These are phyloP conservation scores for Mycena galopus DNA, from an alignment of 768 basidiomycete genomes.

Conservation along the genomic window DNA sequence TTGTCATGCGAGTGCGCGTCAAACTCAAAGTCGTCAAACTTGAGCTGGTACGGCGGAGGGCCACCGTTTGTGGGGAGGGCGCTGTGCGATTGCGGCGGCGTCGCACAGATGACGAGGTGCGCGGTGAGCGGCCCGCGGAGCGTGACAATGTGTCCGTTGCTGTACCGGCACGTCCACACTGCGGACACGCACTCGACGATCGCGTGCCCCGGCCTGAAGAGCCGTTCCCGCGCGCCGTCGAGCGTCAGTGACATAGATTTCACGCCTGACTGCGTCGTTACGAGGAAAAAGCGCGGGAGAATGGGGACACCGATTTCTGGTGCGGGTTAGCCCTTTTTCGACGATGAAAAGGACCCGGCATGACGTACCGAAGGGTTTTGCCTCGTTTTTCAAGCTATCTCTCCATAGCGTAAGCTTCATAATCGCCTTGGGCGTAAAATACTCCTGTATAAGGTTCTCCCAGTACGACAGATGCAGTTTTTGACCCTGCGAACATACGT, in stretches of 20 bases:
- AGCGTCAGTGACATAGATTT: slow-evolving; percentile 85
- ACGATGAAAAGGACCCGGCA: background rate
- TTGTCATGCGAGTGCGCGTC: slow-evolving; percentile 83
- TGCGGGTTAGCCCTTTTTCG: background rate
- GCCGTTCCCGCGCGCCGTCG: slow-evolving; percentile 81
- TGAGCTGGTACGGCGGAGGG: slow-evolving; percentile 55
- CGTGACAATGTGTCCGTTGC: slow-evolving; percentile 83
- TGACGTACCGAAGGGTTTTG: slow-evolving; percentile 84
- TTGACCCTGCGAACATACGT: slow-evolving; percentile 44
- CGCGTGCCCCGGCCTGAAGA: slow-evolving; percentile 57
- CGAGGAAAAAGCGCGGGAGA: slow-evolving; percentile 86
- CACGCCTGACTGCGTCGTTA: slow-evolving; percentile 87
- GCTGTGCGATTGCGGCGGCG: slow-evolving; percentile 44
- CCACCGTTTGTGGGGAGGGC: slow-evolving; percentile 35
- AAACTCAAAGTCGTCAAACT: slow-evolving; percentile 81
- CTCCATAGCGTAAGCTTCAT: slow-evolving; percentile 92
- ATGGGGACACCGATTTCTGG: slow-evolving; percentile 86
- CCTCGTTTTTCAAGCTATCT: slow-evolving; percentile 82
- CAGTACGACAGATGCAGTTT: slow-evolving; percentile 79
- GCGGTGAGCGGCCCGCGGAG: slow-evolving; percentile 81
- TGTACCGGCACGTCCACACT: slow-evolving; percentile 86
- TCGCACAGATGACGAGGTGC: slow-evolving; percentile 63
- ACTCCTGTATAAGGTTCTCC: slow-evolving; percentile 73
- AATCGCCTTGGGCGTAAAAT: slow-evolving; percentile 76
- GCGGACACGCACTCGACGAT: slow-evolving; percentile 81